These are phyloP conservation scores for Xylaria telfairii DNA, from an alignment of 495 filamentous ascomycete genomes.

Conservation along the genomic window DNA sequence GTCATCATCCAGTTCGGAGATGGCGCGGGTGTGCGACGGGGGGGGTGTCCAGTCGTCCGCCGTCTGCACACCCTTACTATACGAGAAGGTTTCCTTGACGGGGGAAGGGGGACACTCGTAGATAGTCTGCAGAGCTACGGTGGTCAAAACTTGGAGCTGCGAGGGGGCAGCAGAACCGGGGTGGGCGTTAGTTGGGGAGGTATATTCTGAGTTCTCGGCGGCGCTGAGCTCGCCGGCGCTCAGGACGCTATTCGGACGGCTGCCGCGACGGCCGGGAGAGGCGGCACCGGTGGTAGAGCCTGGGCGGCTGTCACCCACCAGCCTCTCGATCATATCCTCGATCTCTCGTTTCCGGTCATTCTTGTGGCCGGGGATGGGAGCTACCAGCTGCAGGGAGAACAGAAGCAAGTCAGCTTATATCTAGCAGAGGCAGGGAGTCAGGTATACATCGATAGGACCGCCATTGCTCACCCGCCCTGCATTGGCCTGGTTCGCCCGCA, in stretches of 20 bases:
- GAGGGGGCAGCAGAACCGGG: constrained; percentile 28
- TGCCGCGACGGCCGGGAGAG: constrained; percentile 70
- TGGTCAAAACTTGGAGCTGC: constrained; percentile 56
- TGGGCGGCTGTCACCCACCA: constrained; percentile 79
- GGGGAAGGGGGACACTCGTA: constrained; percentile 77
- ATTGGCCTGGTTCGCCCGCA: constrained; percentile 74
- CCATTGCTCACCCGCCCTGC: constrained; percentile 66
- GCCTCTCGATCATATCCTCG: constrained; percentile 77
- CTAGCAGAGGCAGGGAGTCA: constrained; percentile 11
- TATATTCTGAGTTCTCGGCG: constrained; percentile 67
- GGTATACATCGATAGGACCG: constrained; percentile 55
- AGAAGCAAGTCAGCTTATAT: constrained; percentile 32
- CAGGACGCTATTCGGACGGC: constrained; percentile 83
- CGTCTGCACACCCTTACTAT: constrained; percentile 96
- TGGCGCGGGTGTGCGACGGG: constrained; percentile 44
- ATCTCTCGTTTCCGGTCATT: constrained; percentile 75
- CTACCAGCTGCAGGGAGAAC: constrained; percentile 59
- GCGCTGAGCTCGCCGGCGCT: constrained; percentile 76
- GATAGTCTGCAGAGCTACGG: constrained; percentile 71
- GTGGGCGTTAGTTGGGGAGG: constrained; percentile 46
- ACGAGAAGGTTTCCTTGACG: constrained; percentile 82
- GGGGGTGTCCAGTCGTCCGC: constrained; percentile 68
- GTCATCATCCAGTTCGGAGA: constrained; percentile 64
- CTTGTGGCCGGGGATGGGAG: constrained; percentile 70
- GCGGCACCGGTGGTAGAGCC: constrained; percentile 70